Evolutionary conservation across 1,284 basidiomycete species (phyloP).

Genomic region (Cryptococcus depauperatus): DNA sequence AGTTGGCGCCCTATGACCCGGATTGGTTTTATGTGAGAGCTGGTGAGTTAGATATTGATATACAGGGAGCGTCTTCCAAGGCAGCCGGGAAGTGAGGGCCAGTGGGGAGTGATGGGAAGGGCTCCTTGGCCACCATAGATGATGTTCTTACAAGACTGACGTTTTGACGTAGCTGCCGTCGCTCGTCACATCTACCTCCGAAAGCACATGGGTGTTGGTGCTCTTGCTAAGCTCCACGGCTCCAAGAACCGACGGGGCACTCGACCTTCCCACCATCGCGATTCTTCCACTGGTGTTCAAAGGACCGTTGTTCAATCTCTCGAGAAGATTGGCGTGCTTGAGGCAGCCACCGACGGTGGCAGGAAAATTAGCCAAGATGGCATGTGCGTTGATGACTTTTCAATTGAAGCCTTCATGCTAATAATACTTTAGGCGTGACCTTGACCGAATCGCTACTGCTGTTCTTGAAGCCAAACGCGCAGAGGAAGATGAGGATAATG

Average conservation of each 20-base stretch:
- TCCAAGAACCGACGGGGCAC: conserved; percentile 90
- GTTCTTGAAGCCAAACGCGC: conserved; percentile 82
- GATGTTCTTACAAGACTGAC: conserved; percentile 3
- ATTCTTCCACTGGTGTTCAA: conserved; percentile 78
- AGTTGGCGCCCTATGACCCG: conserved; percentile 96
- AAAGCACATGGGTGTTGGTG: conserved; percentile 95
- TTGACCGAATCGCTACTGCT: conserved; percentile 97
- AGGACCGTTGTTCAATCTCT: conserved; percentile 90
- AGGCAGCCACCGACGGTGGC: conserved; percentile 87
- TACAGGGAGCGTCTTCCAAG: too few species aligned
- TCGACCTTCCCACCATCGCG: conserved; percentile 88
- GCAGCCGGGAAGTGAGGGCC: too few species aligned
- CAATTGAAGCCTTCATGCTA: not conserved
- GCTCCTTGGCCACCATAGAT: too few species aligned
- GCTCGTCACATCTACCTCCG: conserved; percentile 99
- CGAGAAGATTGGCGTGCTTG: conserved; percentile 97
- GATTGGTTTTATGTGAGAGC: conserved; percentile 99
- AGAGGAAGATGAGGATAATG: conserved; percentile 77
- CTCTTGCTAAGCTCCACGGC: conserved; percentile 94
- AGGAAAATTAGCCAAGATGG: conserved; percentile 96
- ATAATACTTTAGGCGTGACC: conserved; percentile 58
- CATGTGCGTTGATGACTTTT: conserved; percentile 46
- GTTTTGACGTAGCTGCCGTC: conserved; percentile 66
- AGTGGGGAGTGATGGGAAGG: conserved; percentile 1
- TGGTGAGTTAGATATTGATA: conserved; percentile 53